Conservation (phyloP, 495 filamentous ascomycete genomes). For the Neurospora terricola region DNA sequence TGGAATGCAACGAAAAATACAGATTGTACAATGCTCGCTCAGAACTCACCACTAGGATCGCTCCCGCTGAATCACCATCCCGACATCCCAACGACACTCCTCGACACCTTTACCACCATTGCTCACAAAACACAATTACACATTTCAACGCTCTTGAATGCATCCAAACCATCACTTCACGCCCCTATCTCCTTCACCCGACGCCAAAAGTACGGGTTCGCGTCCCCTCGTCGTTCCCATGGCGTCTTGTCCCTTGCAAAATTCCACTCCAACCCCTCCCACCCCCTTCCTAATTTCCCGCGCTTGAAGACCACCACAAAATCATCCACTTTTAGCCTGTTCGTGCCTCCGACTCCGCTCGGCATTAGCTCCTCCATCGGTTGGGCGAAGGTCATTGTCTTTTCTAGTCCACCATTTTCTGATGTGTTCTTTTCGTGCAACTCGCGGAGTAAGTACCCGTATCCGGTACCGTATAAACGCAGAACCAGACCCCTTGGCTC, state of each 20-base stretch:
- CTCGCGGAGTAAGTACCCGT: constrained; percentile 5
- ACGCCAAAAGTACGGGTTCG: neutral
- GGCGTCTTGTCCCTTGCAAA: neutral
- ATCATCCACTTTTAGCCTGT: neutral
- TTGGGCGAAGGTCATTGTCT: constrained; percentile 8
- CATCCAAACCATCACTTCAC: neutral
- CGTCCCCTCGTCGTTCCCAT: neutral
- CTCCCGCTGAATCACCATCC: neutral
- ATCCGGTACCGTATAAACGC: neutral
- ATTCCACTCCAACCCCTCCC: neutral
- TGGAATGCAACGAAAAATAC: neutral
- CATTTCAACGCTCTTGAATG: neutral
- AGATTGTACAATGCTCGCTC: neutral
- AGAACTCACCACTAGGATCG: neutral
- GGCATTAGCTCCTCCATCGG: constrained; percentile 6
- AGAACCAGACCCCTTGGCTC: neutral
- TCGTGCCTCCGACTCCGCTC: constrained; percentile 7
- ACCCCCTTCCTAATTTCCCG: neutral
- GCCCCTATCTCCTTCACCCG: neutral
- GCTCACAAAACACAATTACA: neutral
- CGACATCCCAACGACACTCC: neutral
- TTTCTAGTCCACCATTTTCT: neutral
- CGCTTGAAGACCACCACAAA: constrained; percentile 5
- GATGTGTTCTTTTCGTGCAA: neutral
- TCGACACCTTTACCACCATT: neutral